Base-by-base conservation (phyloP, 305 asterid species). In the Euphrasia arctica region DNA sequence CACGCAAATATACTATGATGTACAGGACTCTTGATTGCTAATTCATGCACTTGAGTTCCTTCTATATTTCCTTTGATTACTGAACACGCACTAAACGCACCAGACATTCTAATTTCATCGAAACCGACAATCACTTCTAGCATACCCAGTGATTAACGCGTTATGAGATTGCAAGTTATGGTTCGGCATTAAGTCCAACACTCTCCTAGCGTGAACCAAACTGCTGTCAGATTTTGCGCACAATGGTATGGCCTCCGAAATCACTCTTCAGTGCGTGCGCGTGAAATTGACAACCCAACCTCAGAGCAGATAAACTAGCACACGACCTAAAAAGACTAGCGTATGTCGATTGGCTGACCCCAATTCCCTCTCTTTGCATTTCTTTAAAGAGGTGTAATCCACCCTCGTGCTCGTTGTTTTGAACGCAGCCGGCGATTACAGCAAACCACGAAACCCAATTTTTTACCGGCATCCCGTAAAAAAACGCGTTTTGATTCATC, bases 391-490 rank as follows among this genome's bases (percentile, higher is more conserved):
- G 65, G 45, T 76, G 66, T 62, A 91, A 59, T 72, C 98, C 96
- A 12, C 67, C 13, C 32, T 57, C 36, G 78, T 71, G 79, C 55
- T 85, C 85, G 9, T 62, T 62, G 42, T 85, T 91, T 74, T 91
- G 95, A 68, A 78, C 75, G 47, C 85, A 76, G n/a, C 94, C 94
- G 2, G 95, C 98, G 42, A 91, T 85, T 34, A 78, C 45, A 18
- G 98, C 98, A 8, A 96, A 88, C 98, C 98, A 91, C 0, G 94
- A 81, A 67, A 91, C 94, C 89, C 84, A 77, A 47, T 86, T 89
- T 77, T 76, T 91, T 61, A 72, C 83, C 0, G 85, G 83, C 87
- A 91, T 90, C 25, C 80, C 75, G 63, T 63, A 1, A 28, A 91
- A 18, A 88, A 68, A 85, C 73, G 18, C 49, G 14, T 29, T 83